Evolutionary conservation across 306 rosid genomes (phyloP).

Genomic region (Vigna nakashimae): DNA sequence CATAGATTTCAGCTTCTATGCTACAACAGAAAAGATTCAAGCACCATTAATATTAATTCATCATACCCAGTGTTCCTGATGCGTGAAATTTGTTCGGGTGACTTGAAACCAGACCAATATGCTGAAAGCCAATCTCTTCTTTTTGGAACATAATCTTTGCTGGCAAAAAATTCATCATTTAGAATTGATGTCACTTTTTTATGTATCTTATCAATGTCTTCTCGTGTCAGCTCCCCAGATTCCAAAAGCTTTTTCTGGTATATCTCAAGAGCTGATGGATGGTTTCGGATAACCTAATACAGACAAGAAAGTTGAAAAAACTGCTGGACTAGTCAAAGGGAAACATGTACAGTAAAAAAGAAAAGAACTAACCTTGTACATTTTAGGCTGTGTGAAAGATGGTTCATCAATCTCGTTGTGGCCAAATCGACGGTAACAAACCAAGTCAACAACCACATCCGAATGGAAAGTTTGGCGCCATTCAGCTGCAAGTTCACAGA

Average conservation of each 20-base stretch:
- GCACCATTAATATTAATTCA: constrained; percentile 24
- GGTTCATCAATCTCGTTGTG: constrained; percentile 98
- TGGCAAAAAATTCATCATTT: constrained; percentile 79
- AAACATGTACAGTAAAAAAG: constrained; percentile 6
- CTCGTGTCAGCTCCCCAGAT: constrained; percentile 66
- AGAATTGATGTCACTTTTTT: constrained; percentile 71
- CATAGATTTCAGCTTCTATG: constrained; percentile 22
- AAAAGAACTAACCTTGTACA: constrained; percentile 75
- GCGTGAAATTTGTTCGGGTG: constrained; percentile 93
- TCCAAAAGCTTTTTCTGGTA: constrained; percentile 84
- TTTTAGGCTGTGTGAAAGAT: constrained; percentile 94
- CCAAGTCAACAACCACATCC: constrained; percentile 87
- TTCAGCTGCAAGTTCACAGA: constrained; percentile 86
- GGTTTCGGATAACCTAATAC: constrained; percentile 75
- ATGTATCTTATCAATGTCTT: constrained; percentile 69
- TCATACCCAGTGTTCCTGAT: constrained; percentile 85
- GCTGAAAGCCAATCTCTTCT: constrained; percentile 97
- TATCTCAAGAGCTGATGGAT: constrained; percentile 82
- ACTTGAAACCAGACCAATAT: constrained; percentile 97
- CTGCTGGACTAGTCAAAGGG: constrained; percentile 32
- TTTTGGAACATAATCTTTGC: constrained; percentile 83
- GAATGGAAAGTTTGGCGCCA: constrained; percentile 96
- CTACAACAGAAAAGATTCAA: constrained; percentile 28
- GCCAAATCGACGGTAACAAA: constrained; percentile 91
- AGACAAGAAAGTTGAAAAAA: constrained; percentile 37